A percentile compares a stretch with the other conserved stretches of the same genome.
Conservation (phyloP, 148 eudicot genomes). For the Rhododendron vialii region DNA sequence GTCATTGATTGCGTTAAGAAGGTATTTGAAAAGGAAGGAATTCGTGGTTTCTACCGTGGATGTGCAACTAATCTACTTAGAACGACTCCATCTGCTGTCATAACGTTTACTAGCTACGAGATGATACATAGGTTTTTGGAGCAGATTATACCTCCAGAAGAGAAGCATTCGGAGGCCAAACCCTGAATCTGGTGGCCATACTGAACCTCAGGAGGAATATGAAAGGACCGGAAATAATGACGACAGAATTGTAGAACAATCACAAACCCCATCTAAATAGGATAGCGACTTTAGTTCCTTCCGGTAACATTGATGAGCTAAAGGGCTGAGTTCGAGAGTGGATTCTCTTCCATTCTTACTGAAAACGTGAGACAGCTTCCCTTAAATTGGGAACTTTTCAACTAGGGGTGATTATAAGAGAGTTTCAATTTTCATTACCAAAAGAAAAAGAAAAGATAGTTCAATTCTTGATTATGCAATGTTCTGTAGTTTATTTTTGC, state of each 20-base stretch:
- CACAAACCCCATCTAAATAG: conserved; percentile 20
- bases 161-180: conserved; percentile 23
- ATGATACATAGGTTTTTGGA: conserved; percentile 64
- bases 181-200: conserved; percentile 25
- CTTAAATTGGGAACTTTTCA: not conserved
- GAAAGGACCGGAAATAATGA: not conserved
- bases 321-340: not conserved
- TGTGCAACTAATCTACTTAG: conserved; percentile 88
- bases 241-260: conserved; percentile 2
- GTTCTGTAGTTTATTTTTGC: not conserved
- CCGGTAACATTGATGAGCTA: conserved; percentile 14
- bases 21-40: conserved; percentile 46
- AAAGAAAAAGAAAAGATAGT: too few relatives aligned
- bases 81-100: conserved; percentile 86
- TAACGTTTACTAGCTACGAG: conserved; percentile 91
- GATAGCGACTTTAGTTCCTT: conserved; percentile 17
- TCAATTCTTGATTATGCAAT: not conserved
- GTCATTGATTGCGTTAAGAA: conserved; percentile 62
- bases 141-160: conserved; percentile 35
- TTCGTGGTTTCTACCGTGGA: conserved; percentile 81
- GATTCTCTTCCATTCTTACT: not conserved
- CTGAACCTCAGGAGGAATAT: not conserved
- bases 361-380: not conserved
- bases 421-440: not conserved
- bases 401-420: not conserved